Conservation (phyloP, 805 yeast genomes). For the Wickerhamomyces hampshirensis region DNA sequence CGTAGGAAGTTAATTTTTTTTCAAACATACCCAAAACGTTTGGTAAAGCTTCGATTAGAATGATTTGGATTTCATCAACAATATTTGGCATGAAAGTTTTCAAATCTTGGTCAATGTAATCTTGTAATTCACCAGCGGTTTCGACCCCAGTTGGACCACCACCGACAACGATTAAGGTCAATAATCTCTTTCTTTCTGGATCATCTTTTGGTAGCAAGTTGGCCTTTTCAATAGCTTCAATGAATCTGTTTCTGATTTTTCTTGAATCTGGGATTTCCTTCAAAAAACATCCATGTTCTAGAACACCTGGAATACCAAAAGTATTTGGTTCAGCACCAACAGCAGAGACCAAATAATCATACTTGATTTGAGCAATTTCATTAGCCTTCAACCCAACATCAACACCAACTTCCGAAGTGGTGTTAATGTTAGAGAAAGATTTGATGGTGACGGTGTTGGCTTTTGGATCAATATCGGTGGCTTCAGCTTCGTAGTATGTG, state of each 20-base stretch:
- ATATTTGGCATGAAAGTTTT: constrained; percentile 84
- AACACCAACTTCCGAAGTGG: constrained; percentile 25
- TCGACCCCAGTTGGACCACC: constrained; percentile 99
- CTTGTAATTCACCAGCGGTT: constrained; percentile 94
- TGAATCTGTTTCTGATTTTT: constrained; percentile 72
- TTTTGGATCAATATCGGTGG: constrained; percentile 75
- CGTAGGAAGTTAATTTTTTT: constrained; percentile 37
- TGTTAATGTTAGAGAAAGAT: constrained; percentile 35
- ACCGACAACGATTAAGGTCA: constrained; percentile 88
- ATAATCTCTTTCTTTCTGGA: constrained; percentile 78
- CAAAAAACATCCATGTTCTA: constrained; percentile 76
- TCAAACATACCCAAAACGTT: constrained; percentile 63
- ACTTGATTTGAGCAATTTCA: constrained; percentile 43
- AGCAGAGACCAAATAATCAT: constrained; percentile 83
- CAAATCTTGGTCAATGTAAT: constrained; percentile 88
- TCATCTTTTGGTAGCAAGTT: constrained; percentile 72
- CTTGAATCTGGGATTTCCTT: constrained; percentile 88
- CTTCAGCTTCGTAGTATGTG: constrained; percentile 84
- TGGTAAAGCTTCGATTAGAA: constrained; percentile 87
- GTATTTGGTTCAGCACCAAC: constrained; percentile 95
- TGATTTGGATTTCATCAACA: constrained; percentile 77
- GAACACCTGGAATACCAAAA: constrained; percentile 89
- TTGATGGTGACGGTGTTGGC: constrained; percentile 64
- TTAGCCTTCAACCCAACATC: constrained; percentile 32
- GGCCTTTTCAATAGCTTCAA: constrained; percentile 88